Evolutionary conservation across 345 rosid genomes (phyloP).

Genomic region (Raphanus sativus): DNA sequence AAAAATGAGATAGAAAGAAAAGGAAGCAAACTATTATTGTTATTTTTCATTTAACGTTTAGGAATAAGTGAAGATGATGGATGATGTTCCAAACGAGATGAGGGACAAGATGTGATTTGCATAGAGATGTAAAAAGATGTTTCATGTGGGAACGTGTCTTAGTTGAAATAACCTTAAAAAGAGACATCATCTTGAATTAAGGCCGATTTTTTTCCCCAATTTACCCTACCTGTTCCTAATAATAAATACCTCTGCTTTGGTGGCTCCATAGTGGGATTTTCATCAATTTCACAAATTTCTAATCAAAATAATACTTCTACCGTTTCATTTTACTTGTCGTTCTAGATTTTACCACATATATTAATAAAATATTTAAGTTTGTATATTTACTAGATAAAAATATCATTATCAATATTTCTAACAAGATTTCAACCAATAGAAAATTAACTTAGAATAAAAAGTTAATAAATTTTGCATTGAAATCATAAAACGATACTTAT

Average conservation of each 20-base stretch:
- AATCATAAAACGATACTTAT: too few species aligned
- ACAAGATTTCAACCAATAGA: too few species aligned
- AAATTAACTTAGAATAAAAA: too few species aligned
- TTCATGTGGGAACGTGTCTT: constrained; percentile 40
- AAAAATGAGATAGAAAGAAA: background rate
- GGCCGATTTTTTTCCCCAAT: constrained; percentile 20
- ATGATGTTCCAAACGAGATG: constrained; percentile 19
- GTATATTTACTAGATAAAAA: too few species aligned
- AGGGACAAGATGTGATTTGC: constrained; percentile 40
- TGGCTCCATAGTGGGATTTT: constrained; percentile 20
- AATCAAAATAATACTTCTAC: background rate
- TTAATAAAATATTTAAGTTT: too few species aligned
- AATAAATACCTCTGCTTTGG: constrained; percentile 13
- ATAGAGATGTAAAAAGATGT: constrained; percentile 34
- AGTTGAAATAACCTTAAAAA: constrained; percentile 35
- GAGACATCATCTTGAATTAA: constrained; percentile 29
- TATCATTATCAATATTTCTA: too few species aligned
- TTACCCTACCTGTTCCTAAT: constrained; percentile 23
- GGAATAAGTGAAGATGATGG: constrained; percentile 20
- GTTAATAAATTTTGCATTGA: too few species aligned
- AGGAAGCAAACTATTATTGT: background rate
- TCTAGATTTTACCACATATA: too few species aligned
- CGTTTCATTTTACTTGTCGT: too few species aligned
- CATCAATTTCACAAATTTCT: constrained; percentile 21
- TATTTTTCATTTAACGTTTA: background rate